Evolutionary conservation across 768 basidiomycete species (phyloP).

Genomic region (Mycena haematopus): DNA sequence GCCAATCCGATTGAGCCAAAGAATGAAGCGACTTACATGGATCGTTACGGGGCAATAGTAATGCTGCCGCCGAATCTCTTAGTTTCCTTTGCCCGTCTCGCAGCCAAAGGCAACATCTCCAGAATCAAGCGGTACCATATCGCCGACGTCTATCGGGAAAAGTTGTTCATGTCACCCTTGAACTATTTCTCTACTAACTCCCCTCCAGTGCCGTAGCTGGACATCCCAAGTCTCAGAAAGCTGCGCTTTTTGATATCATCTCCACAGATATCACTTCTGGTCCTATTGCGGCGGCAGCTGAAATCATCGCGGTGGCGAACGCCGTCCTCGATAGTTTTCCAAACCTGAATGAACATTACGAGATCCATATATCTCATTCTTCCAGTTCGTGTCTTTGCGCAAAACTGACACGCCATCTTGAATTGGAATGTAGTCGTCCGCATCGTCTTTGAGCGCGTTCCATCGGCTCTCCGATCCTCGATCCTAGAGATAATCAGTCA

Average conservation of each 20-base stretch:
- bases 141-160: constrained; percentile 72
- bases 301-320: constrained; percentile 72
- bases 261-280: constrained; percentile 72
- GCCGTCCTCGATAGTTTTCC: constrained; percentile 76
- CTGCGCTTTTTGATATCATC: constrained; percentile 85
- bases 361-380: constrained; percentile 82
- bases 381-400: constrained; percentile 54
- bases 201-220: constrained; percentile 64
- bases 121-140: constrained; percentile 88
- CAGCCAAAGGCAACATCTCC: constrained; percentile 67
- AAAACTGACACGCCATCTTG: constrained; percentile 5
- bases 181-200: constrained; percentile 1
- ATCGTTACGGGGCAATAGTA: constrained; percentile 80
- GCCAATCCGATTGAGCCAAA: constrained; percentile 67
- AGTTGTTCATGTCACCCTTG: constrained; percentile 46
- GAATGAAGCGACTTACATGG: constrained; percentile 76
- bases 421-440: constrained; percentile 64
- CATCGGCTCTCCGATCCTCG: constrained; percentile 57
- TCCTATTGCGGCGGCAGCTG: constrained; percentile 73
- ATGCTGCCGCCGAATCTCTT: constrained; percentile 75
- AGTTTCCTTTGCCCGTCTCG: constrained; percentile 80
- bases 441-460: constrained; percentile 64
- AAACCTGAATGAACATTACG: constrained; percentile 68
- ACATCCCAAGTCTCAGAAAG: constrained; percentile 75
- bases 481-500: constrained; percentile 72